These are phyloP conservation scores for Mycena vulgaris DNA, from an alignment of 768 basidiomycete genomes.

Conservation along the genomic window DNA sequence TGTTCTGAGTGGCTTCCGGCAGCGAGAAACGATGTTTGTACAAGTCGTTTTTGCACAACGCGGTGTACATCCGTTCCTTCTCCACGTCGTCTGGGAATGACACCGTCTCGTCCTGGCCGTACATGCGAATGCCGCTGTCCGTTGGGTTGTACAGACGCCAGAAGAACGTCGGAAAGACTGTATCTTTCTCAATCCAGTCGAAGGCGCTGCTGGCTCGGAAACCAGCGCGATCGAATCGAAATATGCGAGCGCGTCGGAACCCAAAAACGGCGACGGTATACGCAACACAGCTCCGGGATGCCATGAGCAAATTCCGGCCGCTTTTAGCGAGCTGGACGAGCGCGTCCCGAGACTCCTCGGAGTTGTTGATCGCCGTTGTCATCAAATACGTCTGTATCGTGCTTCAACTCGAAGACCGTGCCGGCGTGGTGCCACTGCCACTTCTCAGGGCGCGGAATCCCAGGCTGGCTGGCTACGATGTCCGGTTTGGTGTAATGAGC, in stretches of 20 bases:
- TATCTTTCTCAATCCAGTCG: not conserved
- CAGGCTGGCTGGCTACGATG: conserved; percentile 14
- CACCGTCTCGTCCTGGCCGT: conserved; percentile 28
- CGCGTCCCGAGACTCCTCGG: not conserved
- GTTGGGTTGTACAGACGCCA: conserved; percentile 28
- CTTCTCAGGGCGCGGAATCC: not conserved
- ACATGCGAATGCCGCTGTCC: not conserved
- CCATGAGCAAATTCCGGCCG: conserved; percentile 29
- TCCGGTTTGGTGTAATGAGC: conserved; percentile 16
- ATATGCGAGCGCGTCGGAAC: not conserved
- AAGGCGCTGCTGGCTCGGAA: conserved; percentile 23
- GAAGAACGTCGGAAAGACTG: conserved; percentile 25
- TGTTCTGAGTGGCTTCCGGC: not conserved
- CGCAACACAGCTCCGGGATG: conserved; percentile 7
- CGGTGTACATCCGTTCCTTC: not conserved
- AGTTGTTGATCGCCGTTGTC: not conserved
- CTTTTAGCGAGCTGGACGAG: conserved; percentile 17
- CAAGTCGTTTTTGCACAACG: not conserved
- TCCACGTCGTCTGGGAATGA: not conserved
- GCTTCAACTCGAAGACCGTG: conserved; percentile 9
- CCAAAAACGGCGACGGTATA: conserved; percentile 21
- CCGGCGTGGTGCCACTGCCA: conserved; percentile 14
- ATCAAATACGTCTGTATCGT: conserved; percentile 7
- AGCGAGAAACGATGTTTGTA: not conserved
- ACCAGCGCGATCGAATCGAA: conserved; percentile 30